phyloP scores from a whole-genome alignment of 2,329 filamentous ascomycete species.

The Blumeria graminis region DNA sequence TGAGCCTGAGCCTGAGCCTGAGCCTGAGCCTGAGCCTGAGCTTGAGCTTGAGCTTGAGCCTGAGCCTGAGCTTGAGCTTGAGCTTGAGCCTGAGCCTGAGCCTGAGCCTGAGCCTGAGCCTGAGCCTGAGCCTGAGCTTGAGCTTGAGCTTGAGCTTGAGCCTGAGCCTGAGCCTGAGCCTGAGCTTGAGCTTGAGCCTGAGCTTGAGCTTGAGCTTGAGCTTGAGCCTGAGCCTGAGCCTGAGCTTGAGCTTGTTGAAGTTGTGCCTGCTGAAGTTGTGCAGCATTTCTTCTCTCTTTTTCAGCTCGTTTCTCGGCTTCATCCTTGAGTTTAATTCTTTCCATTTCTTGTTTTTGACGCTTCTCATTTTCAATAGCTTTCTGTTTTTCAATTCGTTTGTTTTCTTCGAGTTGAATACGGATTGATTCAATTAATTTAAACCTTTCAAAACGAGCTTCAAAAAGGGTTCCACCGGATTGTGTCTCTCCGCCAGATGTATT shows the following conservation, averaged over 20 bases:
- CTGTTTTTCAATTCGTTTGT: constrained; percentile 50
- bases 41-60: constrained; percentile 13
- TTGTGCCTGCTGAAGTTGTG: constrained; percentile 16
- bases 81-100: constrained; percentile 15
- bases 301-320: constrained; percentile 14
- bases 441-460: constrained; percentile 67
- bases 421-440: constrained; percentile 85
- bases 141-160: constrained; percentile 13
- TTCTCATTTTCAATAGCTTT: constrained; percentile 27
- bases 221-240: constrained; percentile 13
- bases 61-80: constrained; percentile 6
- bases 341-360: constrained; percentile 22
- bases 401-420: constrained; percentile 51
- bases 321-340: constrained; percentile 20
- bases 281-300: constrained; percentile 10
- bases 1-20: constrained; percentile 12
- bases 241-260: constrained; percentile 15
- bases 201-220: constrained; percentile 14
- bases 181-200: constrained; percentile 18
- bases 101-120: constrained; percentile 9
- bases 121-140: constrained; percentile 14
- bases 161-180: constrained; percentile 8
- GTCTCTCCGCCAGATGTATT: constrained; percentile 45
- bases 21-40: constrained; percentile 12
- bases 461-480: constrained; percentile 44